Percentiles rank a stretch among this genome's conserved stretches.
phyloP scores from a whole-genome alignment of 1,139 yeast genomes.

The Magnusiomyces sp. region DNA sequence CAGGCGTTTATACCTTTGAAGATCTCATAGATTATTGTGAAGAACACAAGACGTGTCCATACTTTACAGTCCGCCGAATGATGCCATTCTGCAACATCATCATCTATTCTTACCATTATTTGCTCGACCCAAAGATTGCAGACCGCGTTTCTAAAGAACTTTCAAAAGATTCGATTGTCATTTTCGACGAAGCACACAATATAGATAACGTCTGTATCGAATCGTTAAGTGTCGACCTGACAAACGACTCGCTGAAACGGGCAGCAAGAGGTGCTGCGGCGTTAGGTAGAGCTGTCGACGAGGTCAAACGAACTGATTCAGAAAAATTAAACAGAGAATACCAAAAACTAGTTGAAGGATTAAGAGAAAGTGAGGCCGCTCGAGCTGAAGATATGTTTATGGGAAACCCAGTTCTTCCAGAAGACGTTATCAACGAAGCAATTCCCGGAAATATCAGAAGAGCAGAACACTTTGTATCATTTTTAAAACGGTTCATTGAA shows the following conservation, averaged over 20 bases:
- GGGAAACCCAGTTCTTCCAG: constrained; percentile 81
- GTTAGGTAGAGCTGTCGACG: constrained; percentile 65
- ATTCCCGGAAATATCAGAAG: constrained; percentile 94
- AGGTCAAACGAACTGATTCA: constrained; percentile 74
- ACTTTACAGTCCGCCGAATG: constrained; percentile 96
- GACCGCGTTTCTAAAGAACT: constrained; percentile 89
- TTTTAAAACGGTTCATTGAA: constrained; percentile 84
- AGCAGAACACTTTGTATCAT: constrained; percentile 94
- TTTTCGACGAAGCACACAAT: constrained; percentile 97
- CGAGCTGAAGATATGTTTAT: constrained; percentile 74
- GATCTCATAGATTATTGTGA: constrained; percentile 70
- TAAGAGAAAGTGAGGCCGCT: constrained; percentile 67
- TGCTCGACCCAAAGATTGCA: constrained; percentile 93
- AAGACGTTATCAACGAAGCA: constrained; percentile 81
- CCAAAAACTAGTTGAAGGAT: constrained; percentile 81
- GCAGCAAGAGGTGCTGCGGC: constrained; percentile 79
- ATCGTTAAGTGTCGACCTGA: constrained; percentile 79
- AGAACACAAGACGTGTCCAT: constrained; percentile 79
- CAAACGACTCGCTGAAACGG: constrained; percentile 70
- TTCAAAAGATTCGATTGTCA: constrained; percentile 86
- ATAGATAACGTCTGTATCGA: constrained; percentile 98
- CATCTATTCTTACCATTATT: constrained; percentile 91
- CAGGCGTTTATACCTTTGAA: constrained; percentile 93
- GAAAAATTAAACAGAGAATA: constrained; percentile 82
- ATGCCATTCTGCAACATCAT: constrained; percentile 89